Evolutionary conservation across 208 protist genomes (phyloP), one percentile per base, ranked within the genome.

Genomic region (Phytomonas serpens): DNA sequence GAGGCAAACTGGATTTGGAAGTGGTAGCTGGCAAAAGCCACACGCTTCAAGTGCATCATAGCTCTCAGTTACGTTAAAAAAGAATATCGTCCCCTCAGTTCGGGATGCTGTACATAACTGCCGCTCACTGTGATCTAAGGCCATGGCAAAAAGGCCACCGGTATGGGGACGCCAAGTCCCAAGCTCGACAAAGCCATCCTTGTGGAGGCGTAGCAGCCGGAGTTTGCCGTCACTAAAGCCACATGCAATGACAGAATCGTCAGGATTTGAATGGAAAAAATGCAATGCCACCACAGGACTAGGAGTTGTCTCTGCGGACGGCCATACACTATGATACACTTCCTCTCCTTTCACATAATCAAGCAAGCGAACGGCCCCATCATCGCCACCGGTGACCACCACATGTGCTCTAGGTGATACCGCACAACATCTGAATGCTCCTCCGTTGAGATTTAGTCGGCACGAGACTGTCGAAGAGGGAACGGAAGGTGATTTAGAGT

Each of bases 321-420:
- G 67, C 47, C 67, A 64, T 42, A 30, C 63, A 4, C 78, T 30
- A 42, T 78, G 76, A 68, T 78, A 86, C 16, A 89, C 38, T 65
- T 92, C 81, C 38, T 76, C 61, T 36, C 90, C 87, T 1, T 77
- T 78, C 7, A 95, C 75, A 74, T 98, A 97, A 72, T 98, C 92
- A 67, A 94, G 82, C 64, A 97, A 72, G 33, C 97, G 92, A 57
- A 99, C 76, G 1, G 86, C 81, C 11, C 96, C 95, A 81, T 99
- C 97, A 14, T 84, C 81, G 27, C 97, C 97, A 37, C 88, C 92
- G 0, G 93, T 97, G 52, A 94, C 74, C n/a, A 84, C 80, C 31
- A 88, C 69, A 67, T 97, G 93, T 32, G 86, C 84, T 34, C 61
- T 69, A 9, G 94, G 93, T 6, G 90, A 98, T 10, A 90, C 68